Evolutionary conservation across 805 yeast species (phyloP), one percentile per base, ranked within the genome.

Genomic region (Candida quercuum): DNA sequence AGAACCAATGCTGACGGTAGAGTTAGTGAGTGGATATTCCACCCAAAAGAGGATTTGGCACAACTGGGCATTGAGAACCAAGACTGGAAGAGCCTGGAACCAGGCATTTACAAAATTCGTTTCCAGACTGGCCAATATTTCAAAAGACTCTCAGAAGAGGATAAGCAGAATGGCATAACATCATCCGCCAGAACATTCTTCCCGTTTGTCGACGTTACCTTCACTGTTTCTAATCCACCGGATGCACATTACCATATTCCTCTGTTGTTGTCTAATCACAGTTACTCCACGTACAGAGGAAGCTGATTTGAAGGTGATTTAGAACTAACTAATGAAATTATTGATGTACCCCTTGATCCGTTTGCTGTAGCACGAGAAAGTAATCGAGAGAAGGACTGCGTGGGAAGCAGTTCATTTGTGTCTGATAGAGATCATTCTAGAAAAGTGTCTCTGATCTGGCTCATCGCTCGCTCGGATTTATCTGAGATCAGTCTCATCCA

Each of bases 281-380:
- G 95, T 24, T 89, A 88, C 63, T 77, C 95, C 6, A 89, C 97
- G 0, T 89, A 89, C 64, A 72, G 97, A 39, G 98, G 98, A 2
- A 46, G 52, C 26, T 47, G 22, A 26, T n/a, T n/a, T n/a, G n/a
- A n/a, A n/a, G n/a, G n/a, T n/a, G n/a, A n/a, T n/a, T n/a, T n/a
- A n/a, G n/a, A n/a, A n/a, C n/a, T n/a, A n/a, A n/a, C n/a, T n/a
- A n/a, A n/a, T n/a, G n/a, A n/a, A n/a, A n/a, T 24, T 24, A 8
- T 24, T 8, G 27, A 24, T 24, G n/a, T n/a, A n/a, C n/a, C n/a
- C n/a, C n/a, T n/a, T n/a, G n/a, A n/a, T n/a, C n/a, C n/a, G n/a
- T n/a, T n/a, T n/a, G n/a, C n/a, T n/a, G n/a, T n/a, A n/a, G n/a
- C n/a, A n/a, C n/a, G n/a, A n/a, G n/a, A n/a, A n/a, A n/a, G n/a